Evolutionary conservation across 257 asterid genomes (phyloP), one percentile per base, ranked within the genome.

Genomic region (Salvia splendens): DNA sequence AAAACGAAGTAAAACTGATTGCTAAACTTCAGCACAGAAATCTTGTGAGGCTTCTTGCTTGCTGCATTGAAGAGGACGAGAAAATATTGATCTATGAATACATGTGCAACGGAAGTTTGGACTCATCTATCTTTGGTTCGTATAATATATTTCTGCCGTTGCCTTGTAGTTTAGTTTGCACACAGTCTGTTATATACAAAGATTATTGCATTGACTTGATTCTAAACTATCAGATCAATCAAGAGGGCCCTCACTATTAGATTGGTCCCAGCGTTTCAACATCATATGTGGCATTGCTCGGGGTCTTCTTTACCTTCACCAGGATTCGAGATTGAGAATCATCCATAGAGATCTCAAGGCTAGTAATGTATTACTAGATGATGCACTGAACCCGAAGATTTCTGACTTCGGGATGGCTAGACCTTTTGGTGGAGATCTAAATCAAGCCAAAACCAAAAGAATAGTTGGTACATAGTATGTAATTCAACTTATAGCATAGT

Each of bases 11-110:
- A 17, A 68, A 72, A 63, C 67, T 78, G 68, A 81, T 81, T 0
- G 79, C 75, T 10, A 81, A 78, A 60, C 86, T 81, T 66, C 86
- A 78, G 69, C 86, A 81, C 67, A 66, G 83, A 66, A 81, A 81
- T 67, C 86, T 81, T 15, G 86, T 81, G 75, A 72, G 58, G 77
- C 86, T 81, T 72, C 70, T 78, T 2, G 81, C 81, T 43, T 75
- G 86, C 28, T 81, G 81, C 69, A 75, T 81, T 58, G 77, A 81
- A 35, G 79, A 70, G 8, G 81, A 75, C 2, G 81, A 81, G 62
- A 81, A 72, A 35, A 72, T 78, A 58, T 62, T 81, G 68, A 66
- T 81, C 57, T 78, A 81, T 12, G 86, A 81, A 75, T 81, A 81
- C 75, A 75, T 81, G 86, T 64, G 64, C 46, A 78, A 78, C 5